Evolutionary conservation across 2,329 filamentous ascomycete species (phyloP).

Genomic region (Fusarium bactridioides): DNA sequence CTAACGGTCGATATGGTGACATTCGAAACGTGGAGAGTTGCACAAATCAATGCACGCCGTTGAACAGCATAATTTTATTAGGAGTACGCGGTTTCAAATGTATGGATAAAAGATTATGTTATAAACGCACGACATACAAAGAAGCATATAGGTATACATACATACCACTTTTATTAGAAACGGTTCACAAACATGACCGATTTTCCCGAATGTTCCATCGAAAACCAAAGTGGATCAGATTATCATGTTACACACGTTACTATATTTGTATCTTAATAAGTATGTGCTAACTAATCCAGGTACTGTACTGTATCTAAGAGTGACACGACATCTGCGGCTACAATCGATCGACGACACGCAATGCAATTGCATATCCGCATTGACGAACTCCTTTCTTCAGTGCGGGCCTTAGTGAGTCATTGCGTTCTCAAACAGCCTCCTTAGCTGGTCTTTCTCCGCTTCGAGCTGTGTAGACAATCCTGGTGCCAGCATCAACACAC

Average conservation of each 20-base stretch:
- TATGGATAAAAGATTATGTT: background rate
- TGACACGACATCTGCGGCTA: conserved; percentile 1
- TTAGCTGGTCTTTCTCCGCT: conserved; percentile 75
- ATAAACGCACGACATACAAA: background rate
- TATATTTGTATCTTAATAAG: conserved; percentile 4
- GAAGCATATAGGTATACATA: background rate
- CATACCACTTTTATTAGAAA: background rate
- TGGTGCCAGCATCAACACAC: conserved; percentile 92
- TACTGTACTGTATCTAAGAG: conserved; percentile 9
- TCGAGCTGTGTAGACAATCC: conserved; percentile 75
- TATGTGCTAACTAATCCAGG: background rate
- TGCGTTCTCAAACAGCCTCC: conserved; percentile 70
- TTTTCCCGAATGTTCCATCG: conserved; percentile 6
- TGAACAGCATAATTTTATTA: background rate
- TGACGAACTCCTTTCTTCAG: conserved; percentile 6
- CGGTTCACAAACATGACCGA: background rate
- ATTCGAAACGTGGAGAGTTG: conserved; percentile 4
- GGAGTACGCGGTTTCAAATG: background rate
- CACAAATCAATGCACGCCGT: conserved; percentile 13
- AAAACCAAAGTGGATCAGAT: conserved; percentile 4
- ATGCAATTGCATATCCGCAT: conserved; percentile 25
- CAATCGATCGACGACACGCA: conserved; percentile 26
- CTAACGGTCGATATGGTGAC: conserved; percentile 10
- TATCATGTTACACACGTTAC: background rate
- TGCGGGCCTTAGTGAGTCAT: conserved; percentile 48